phyloP scores from a whole-genome alignment of 495 filamentous ascomycete genomes.

The Cercophora newfieldiana region DNA sequence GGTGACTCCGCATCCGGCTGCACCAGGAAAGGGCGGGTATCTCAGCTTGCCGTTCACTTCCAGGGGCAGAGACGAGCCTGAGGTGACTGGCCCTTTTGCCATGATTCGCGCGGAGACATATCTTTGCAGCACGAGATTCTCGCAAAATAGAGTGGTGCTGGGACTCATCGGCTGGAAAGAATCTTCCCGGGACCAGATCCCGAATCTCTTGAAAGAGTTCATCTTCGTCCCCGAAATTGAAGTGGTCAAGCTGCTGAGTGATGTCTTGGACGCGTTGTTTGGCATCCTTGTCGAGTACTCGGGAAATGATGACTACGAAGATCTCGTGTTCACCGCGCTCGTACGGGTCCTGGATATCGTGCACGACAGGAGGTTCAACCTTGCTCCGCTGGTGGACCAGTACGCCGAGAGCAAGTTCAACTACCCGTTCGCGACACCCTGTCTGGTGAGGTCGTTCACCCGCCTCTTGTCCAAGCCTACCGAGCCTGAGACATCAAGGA shows the following conservation, averaged over 20 bases:
- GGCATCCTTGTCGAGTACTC: constrained; percentile 85
- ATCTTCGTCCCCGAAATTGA: constrained; percentile 97
- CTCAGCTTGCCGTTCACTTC: constrained; percentile 76
- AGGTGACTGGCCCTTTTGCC: constrained; percentile 74
- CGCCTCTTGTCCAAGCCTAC: constrained; percentile 75
- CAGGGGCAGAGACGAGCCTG: constrained; percentile 63
- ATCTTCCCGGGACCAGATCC: constrained; percentile 64
- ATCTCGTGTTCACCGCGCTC: constrained; percentile 86
- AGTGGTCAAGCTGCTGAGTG: constrained; percentile 86
- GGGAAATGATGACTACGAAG: constrained; percentile 87
- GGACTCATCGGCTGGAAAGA: constrained; percentile 85
- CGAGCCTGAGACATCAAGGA: constrained; percentile 76
- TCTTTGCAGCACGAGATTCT: constrained; percentile 93
- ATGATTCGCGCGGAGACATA: constrained; percentile 79
- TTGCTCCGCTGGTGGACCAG: constrained; percentile 84
- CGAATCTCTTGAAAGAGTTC: constrained; percentile 73
- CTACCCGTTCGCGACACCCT: constrained; percentile 91
- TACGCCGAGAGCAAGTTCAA: constrained; percentile 90
- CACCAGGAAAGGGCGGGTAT: constrained; percentile 75
- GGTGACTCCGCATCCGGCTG: constrained; percentile 47
- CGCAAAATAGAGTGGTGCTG: constrained; percentile 86
- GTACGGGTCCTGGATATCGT: constrained; percentile 90
- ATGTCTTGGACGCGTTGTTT: constrained; percentile 92
- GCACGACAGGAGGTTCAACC: constrained; percentile 89
- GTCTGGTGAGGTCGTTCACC: constrained; percentile 82